phyloP scores from a whole-genome alignment of 2,329 filamentous ascomycete genomes.

The Sclerotinia sclerotiorum region DNA sequence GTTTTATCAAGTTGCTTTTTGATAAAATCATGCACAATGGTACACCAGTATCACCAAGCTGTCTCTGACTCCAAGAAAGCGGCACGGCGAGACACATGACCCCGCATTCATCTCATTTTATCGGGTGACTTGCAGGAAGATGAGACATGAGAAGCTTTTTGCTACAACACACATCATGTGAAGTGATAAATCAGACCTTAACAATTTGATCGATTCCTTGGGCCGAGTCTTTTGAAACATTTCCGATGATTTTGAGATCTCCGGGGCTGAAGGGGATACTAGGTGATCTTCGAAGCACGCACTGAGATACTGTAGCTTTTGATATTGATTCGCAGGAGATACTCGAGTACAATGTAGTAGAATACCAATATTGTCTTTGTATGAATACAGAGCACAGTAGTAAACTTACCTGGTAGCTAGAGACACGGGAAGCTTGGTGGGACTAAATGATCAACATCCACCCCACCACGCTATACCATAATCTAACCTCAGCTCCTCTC shows the following conservation, averaged over 20 bases:
- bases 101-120: not conserved
- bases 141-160: not conserved
- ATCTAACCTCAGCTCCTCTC: not conserved
- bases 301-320: not conserved
- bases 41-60: not conserved
- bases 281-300: not conserved
- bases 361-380: too few relatives aligned
- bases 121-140: conserved; percentile 10
- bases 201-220: conserved; percentile 5
- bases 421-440: not conserved
- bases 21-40: too few relatives aligned
- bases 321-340: not conserved
- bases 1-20: not conserved
- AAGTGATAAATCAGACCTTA: not conserved
- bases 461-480: not conserved
- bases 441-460: not conserved
- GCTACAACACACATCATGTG: not conserved
- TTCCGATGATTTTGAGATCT: not conserved
- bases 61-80: conserved; percentile 7
- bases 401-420: too few relatives aligned
- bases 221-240: not conserved
- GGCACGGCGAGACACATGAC: conserved; percentile 21
- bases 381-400: too few relatives aligned
- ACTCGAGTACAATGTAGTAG: too few relatives aligned
- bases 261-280: not conserved